Percentiles rank a stretch among this genome's conserved stretches.
phyloP scores from a whole-genome alignment of 371 early-diverging fungal species.

The Coemansia sp. region DNA sequence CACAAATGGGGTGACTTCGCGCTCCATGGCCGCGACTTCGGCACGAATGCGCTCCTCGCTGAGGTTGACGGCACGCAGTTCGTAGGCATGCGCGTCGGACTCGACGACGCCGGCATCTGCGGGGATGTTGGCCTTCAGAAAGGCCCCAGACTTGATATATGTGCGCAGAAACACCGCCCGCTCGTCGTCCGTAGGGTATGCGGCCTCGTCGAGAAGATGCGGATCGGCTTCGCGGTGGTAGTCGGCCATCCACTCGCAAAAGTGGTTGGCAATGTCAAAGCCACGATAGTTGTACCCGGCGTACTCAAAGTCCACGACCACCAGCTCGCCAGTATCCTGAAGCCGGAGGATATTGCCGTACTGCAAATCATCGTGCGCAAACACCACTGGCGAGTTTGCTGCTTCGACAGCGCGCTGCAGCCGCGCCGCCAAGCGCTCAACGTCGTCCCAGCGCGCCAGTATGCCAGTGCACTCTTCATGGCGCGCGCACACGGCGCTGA shows the following conservation, averaged over 20 bases:
- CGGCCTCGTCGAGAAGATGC: slow-evolving; percentile 47
- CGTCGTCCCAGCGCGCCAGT: slow-evolving; percentile 52
- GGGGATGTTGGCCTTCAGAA: slow-evolving; percentile 30
- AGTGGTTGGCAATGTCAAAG: slow-evolving; percentile 86
- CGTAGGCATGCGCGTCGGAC: slow-evolving; percentile 19
- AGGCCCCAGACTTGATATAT: slow-evolving; percentile 59
- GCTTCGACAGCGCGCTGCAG: slow-evolving; percentile 41
- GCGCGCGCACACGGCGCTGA: slow-evolving; percentile 29
- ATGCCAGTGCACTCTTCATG: slow-evolving; percentile 21
- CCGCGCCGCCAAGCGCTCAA: slow-evolving; percentile 48
- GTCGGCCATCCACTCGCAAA: slow-evolving; percentile 87
- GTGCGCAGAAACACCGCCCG: slow-evolving; percentile 63
- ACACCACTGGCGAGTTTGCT: slow-evolving; percentile 63
- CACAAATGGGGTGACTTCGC: slow-evolving; percentile 57
- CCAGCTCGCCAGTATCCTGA: slow-evolving; percentile 58
- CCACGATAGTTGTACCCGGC: slow-evolving; percentile 82
- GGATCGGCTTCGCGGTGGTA: slow-evolving; percentile 66
- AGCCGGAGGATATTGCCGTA: slow-evolving; percentile 79
- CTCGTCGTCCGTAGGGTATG: slow-evolving; percentile 63
- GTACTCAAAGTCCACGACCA: slow-evolving; percentile 84
- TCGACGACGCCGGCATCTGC: slow-evolving; percentile 37
- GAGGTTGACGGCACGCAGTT: slow-evolving; percentile 24
- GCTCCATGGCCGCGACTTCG: slow-evolving; percentile 27
- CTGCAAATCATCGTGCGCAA: slow-evolving; percentile 81
- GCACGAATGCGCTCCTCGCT: slow-evolving; percentile 32